Evolutionary conservation across 768 basidiomycete species (phyloP), one percentile per base, ranked within the genome.

Genomic region (Rossbeevera mucosa): DNA sequence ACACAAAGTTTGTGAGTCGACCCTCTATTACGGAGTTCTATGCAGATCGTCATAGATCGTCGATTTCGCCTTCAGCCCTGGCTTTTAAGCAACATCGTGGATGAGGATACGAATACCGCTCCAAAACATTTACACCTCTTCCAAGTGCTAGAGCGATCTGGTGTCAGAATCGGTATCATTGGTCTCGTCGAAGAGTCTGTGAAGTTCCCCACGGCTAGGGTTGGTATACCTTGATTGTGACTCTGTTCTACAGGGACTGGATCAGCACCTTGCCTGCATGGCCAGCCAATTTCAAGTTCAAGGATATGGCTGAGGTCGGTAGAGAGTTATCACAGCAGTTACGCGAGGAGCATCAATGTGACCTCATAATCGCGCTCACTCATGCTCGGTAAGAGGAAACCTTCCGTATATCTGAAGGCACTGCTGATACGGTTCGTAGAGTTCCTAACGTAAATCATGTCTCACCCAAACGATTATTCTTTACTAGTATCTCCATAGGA

Each of bases 21-120:
- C 18, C 36, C 18, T 18, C n/a, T 14, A n/a, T n/a, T n/a, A 20
- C 38, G 0, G 21, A 12, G 14, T 5, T 29, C 18, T 13, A 16
- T 24, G 11, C 18, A 2, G 22, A 14, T 5, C 1, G 20, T 44
- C 55, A 25, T 9, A 2, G 22, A 14, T 5, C 1, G 20, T 44
- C 55, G n/a, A 8, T 20, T 3, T 21, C 11, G 5, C 20, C 28
- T 31, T 48, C 59, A 91, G 88, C 91, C 93, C 18, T 94, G 93
- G 93, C 70, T 95, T 28, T 65, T 96, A 52, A 92, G 90, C 64
- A 96, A 96, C 63, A 87, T 95, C 60, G 70, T 88, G 47, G 88
- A 93, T 61, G 76, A 71, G 13, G 71, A 71, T 7, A 93, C 88
- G 1, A 79, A 77, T 5, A 66, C 69, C 18, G 77, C 83, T 36